phyloP scores from a whole-genome alignment of 192 early-diverging fungal species.

The Phlyctochytrium planicorne region DNA sequence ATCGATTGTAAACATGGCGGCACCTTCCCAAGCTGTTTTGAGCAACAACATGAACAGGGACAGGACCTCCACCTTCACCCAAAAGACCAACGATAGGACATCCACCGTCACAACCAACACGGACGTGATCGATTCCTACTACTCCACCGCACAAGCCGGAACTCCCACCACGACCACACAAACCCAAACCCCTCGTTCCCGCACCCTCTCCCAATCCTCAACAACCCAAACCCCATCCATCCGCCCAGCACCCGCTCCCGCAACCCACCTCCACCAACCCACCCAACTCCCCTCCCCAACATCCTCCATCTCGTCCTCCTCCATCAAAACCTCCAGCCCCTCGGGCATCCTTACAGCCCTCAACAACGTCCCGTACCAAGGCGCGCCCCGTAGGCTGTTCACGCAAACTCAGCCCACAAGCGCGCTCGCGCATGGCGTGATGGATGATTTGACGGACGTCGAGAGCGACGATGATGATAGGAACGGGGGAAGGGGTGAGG shows the following conservation, averaged over 20 bases:
- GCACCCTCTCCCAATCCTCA: not conserved
- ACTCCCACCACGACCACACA: not conserved
- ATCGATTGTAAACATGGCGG: too few species aligned
- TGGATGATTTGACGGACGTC: not conserved
- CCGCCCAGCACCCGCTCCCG: not conserved
- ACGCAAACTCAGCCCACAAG: too few species aligned
- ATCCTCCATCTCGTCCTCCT: too few species aligned
- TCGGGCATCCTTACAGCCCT: not conserved
- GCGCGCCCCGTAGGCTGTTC: too few species aligned
- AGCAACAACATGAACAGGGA: too few species aligned
- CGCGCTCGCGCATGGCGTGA: too few species aligned
- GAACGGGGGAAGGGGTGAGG: not conserved
- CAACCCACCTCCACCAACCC: not conserved
- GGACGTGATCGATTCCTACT: not conserved
- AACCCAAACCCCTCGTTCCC: not conserved
- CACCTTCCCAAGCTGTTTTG: too few species aligned
- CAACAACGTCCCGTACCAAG: not conserved
- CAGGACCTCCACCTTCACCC: not conserved
- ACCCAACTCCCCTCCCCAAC: not conserved
- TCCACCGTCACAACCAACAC: not conserved
- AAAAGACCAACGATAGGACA: not conserved
- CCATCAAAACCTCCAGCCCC: not conserved
- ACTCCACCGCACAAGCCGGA: not conserved
- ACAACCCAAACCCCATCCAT: not conserved
- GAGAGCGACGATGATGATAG: too few species aligned